These are phyloP conservation scores for Curvularia lunata DNA, from an alignment of 2,329 filamentous ascomycete genomes.

Conservation along the genomic window DNA sequence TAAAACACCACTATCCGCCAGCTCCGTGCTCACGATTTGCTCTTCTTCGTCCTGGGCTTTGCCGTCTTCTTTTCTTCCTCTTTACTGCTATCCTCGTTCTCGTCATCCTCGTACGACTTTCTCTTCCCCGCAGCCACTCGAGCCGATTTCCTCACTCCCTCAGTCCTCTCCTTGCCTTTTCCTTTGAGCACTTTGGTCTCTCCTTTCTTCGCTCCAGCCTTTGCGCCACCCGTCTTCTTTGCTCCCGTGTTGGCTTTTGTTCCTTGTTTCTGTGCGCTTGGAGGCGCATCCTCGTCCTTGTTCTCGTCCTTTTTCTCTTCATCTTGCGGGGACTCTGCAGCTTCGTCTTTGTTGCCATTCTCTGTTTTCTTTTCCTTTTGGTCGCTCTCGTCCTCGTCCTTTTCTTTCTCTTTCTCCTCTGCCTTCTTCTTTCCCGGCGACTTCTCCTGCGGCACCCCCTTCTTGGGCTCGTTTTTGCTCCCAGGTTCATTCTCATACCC, in stretches of 20 bases:
- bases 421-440: conserved; percentile 25
- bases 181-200: conserved; percentile 3
- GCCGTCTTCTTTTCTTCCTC: neutral
- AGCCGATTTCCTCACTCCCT: conserved; percentile 29
- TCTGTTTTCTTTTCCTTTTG: neutral
- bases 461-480: conserved; percentile 54
- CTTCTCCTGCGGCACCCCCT: conserved; percentile 46
- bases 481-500: conserved; percentile 52
- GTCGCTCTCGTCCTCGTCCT: conserved; percentile 7
- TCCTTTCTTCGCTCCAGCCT: conserved; percentile 16
- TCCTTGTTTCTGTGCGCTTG: conserved; percentile 32
- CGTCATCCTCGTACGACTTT: conserved; percentile 27
- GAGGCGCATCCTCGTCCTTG: conserved; percentile 18
- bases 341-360: conserved; percentile 12
- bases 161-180: conserved; percentile 25
- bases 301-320: conserved; percentile 6
- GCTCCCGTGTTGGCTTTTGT: conserved; percentile 28
- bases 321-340: conserved; percentile 17
- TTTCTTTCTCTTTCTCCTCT: conserved; percentile 22
- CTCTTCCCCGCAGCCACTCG: conserved; percentile 29
- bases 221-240: conserved; percentile 19
- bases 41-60: conserved; percentile 27
- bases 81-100: conserved; percentile 25
- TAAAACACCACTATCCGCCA: neutral
- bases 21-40: conserved; percentile 12